Evolutionary conservation across 768 basidiomycete species (phyloP), one percentile per base, ranked within the genome.

Genomic region (Pleurotus citrinopileatus): DNA sequence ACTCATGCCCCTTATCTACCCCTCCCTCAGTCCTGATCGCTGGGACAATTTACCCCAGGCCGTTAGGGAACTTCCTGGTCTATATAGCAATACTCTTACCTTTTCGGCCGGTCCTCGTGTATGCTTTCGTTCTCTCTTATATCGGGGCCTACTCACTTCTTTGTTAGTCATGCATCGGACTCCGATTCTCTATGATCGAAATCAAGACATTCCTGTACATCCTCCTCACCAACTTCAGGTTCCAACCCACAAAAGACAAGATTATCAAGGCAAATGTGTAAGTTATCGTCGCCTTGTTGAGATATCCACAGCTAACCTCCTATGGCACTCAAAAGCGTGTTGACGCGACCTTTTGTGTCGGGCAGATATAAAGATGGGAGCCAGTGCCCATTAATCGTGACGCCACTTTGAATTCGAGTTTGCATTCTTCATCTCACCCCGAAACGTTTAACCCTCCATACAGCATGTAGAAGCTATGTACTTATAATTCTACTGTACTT

Each of bases 21-120:
- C 23, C 17, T 42, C 36, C 26, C 56, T 3, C 56, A 92, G 91
- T 34, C 91, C 91, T 2, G 89, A 93, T 56, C 76, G 91, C 22
- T 94, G 91, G 91, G 80, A 88, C 61, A 73, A 81, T 57, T 77
- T 92, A 0, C 87, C 91, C 0, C 85, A 91, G 56, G 70, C 74
- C n/a, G 90, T 78, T 2, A 60, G 68, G n/a, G 70, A 74, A n/a
- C 70, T 83, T 32, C 91, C 90, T 17, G 90, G 91, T 1, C 63
- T 90, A 28, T 90, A 82, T 63, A 78, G 82, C 22, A 87, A 88
- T 61, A 78, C 82, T 0, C 67, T 92, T 37, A 83, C 85, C 0
- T 93, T 93, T 63, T 92, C 90, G 10, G 84, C 86, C 17, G 91
- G 91, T 17, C 90, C 90, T 43, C 77, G 91, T 45, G 91, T 89